Percentiles rank a stretch among this genome's conserved stretches.
Evolutionary conservation across 2,329 filamentous ascomycete genomes (phyloP).

Genomic region (Aureobasidium sp.): DNA sequence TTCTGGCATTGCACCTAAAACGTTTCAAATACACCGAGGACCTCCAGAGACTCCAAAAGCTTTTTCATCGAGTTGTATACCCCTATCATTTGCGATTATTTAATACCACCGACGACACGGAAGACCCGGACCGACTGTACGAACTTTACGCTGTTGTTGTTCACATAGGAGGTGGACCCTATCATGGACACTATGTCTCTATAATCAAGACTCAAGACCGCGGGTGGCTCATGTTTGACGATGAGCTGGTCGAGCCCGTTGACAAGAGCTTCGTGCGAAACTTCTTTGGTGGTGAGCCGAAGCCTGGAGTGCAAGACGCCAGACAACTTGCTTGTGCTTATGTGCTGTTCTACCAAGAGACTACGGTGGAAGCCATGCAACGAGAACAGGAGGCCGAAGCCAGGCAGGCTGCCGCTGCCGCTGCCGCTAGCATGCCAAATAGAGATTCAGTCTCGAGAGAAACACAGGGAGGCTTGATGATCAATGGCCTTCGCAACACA

Average conservation of each 20-base stretch:
- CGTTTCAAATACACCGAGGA: conserved; percentile 98
- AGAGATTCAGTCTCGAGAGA: conserved; percentile 20
- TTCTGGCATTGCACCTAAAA: conserved; percentile 87
- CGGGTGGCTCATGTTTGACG: conserved; percentile 93
- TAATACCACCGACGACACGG: conserved; percentile 92
- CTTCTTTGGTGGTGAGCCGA: conserved; percentile 81
- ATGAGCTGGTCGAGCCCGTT: conserved; percentile 97
- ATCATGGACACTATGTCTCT: conserved; percentile 95
- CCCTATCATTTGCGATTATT: conserved; percentile 94
- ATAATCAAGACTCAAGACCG: conserved; percentile 96
- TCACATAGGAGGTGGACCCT: conserved; percentile 92
- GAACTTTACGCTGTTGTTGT: conserved; percentile 96
- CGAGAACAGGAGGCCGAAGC: conserved; percentile 81
- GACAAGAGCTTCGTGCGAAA: conserved; percentile 94
- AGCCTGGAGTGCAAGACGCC: conserved; percentile 42
- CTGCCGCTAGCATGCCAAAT: conserved; percentile 34
- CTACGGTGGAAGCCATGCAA: conserved; percentile 56
- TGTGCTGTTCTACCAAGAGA: conserved; percentile 96
- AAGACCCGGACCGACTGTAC: conserved; percentile 87
- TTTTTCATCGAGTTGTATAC: conserved; percentile 95
- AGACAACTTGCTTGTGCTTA: conserved; percentile 76
- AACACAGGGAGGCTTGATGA: conserved; percentile 24
- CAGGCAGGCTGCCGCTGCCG: conserved; percentile 32
- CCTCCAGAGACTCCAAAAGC: conserved; percentile 83
- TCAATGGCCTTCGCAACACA: conserved; percentile 24